These are phyloP conservation scores for Beauveria sp. DNA, from an alignment of 2,329 filamentous ascomycete genomes.

Conservation along the genomic window DNA sequence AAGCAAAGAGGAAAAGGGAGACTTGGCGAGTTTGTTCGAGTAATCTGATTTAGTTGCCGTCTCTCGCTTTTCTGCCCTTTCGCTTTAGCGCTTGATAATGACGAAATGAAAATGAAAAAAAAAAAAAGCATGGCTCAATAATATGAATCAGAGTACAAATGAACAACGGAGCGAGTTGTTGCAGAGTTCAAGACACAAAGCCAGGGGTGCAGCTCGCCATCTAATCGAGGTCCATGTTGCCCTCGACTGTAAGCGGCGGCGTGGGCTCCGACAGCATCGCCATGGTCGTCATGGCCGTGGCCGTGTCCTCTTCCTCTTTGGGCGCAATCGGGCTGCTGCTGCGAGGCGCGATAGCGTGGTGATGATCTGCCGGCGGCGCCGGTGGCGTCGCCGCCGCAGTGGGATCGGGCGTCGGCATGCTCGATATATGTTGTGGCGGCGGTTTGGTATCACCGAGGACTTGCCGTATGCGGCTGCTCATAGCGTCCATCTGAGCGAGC, in stretches of 20 bases:
- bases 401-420: constrained; percentile 12
- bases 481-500: constrained; percentile 38
- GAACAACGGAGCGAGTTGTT: too few species aligned
- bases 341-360: neutral
- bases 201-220: neutral
- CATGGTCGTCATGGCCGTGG: constrained; percentile 13
- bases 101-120: too few species aligned
- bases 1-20: neutral
- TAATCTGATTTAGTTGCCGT: too few species aligned
- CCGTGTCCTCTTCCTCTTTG: constrained; percentile 23
- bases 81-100: too few species aligned
- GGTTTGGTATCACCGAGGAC: constrained; percentile 27
- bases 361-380: neutral
- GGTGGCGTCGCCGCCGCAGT: constrained; percentile 10
- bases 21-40: too few species aligned
- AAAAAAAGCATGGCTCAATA: too few species aligned
- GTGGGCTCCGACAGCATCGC: constrained; percentile 30
- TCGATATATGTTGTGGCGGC: neutral
- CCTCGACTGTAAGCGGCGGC: constrained; percentile 32
- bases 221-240: constrained; percentile 34
- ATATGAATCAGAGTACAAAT: too few species aligned
- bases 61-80: too few species aligned
- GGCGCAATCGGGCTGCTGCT: constrained; percentile 21
- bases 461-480: constrained; percentile 35
- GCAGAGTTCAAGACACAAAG: too few species aligned